Conservation (phyloP, 371 early-diverging fungal genomes). For the Circinella umbellata region DNA sequence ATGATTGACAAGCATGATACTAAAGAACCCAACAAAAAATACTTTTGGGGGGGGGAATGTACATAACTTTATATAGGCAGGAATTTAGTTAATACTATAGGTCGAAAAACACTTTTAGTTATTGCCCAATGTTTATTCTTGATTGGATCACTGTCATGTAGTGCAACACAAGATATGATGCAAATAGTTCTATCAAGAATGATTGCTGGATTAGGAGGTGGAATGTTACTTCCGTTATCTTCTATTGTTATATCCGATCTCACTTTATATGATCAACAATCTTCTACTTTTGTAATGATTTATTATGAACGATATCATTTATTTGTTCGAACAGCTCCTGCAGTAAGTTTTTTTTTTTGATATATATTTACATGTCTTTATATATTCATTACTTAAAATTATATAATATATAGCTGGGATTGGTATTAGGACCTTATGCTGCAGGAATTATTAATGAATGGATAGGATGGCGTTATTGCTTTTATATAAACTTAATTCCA, state of each 20-base stretch:
- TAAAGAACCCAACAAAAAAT: neutral
- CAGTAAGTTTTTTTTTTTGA: neutral
- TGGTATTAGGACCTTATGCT: neutral
- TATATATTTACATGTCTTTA: too few relatives aligned
- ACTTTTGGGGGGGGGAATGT: neutral
- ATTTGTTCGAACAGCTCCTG: neutral
- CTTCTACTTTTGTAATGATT: neutral
- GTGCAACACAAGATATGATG: slow-evolving; percentile 1
- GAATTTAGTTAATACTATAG: neutral
- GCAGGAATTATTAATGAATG: neutral
- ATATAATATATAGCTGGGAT: neutral
- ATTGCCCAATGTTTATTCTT: slow-evolving; percentile 4
- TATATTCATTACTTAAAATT: too few relatives aligned
- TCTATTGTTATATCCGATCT: neutral
- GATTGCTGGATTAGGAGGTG: neutral
- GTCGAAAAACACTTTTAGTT: neutral
- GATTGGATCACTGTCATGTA: slow-evolving; percentile 2
- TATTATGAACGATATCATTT: slow-evolving; percentile 3
- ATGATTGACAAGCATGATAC: neutral
- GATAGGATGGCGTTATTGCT: slow-evolving; percentile 5
- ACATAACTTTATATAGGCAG: neutral
- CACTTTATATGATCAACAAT: neutral
- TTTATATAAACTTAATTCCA: neutral
- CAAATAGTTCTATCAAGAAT: neutral
- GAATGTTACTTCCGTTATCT: slow-evolving; percentile 1